These are phyloP conservation scores for Vishniacozyma victoriae DNA, from an alignment of 768 basidiomycete genomes.

Conservation along the genomic window DNA sequence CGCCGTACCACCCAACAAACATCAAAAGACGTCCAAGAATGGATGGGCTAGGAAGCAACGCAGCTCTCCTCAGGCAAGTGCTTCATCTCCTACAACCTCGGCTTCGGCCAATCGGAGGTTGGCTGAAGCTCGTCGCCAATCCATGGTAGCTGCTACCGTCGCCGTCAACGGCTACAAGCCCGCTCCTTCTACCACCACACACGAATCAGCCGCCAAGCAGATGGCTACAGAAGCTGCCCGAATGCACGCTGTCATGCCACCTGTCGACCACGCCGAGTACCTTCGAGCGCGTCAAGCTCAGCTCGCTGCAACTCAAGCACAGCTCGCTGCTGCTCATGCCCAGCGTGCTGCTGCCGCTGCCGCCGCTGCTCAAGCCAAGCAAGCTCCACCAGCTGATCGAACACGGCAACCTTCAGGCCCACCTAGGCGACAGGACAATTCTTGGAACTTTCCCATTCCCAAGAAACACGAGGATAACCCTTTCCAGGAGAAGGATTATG, in stretches of 20 bases:
- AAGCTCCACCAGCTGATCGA: constrained; percentile 6
- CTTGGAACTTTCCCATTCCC: constrained; percentile 7
- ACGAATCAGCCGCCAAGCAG: no score
- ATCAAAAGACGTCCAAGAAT: constrained; percentile 26
- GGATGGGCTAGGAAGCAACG: constrained; percentile 32
- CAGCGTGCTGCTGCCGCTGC: constrained; percentile 3
- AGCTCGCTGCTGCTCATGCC: no score
- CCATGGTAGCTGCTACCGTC: constrained; percentile 17
- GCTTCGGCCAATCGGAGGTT: constrained; percentile 2
- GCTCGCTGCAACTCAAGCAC: no score
- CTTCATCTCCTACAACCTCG: constrained; percentile 2
- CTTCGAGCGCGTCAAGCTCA: no score
- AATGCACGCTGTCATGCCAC: no score
- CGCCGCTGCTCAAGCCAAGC: constrained; percentile 13
- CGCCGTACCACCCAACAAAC: constrained; percentile 25
- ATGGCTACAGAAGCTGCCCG: no score
- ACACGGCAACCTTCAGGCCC: constrained; percentile 6
- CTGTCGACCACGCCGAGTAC: no score
- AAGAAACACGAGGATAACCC: constrained; percentile 43
- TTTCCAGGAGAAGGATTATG: constrained; percentile 89
- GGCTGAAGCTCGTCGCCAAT: constrained; percentile 12
- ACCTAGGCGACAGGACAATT: no score
- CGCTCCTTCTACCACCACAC: no score
- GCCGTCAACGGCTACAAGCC: no score
- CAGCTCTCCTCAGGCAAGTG: constrained; percentile 25